Conservation (phyloP, 2,329 filamentous ascomycete genomes). For the Aureobasidium sp. region DNA sequence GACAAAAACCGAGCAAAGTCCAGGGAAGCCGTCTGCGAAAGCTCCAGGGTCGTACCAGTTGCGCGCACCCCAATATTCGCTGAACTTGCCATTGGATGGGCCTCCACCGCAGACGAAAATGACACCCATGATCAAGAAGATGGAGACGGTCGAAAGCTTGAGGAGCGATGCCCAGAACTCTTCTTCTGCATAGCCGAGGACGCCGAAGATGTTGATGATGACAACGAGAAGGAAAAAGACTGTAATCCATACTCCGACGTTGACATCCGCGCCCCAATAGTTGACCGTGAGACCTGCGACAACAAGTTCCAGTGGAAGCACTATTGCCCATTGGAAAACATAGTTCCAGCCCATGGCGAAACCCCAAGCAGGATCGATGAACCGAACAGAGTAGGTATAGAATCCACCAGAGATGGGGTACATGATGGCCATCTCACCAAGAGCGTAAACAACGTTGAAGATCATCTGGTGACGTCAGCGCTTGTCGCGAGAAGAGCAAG, state of each 20-base stretch:
- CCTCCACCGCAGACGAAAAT: slow-evolving; percentile 76
- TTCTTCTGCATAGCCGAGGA: slow-evolving; percentile 85
- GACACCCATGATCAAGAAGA: slow-evolving; percentile 82
- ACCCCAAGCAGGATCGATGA: slow-evolving; percentile 76
- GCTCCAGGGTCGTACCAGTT: slow-evolving; percentile 76
- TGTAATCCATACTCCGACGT: slow-evolving; percentile 70
- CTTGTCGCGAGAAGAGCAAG: too few species aligned
- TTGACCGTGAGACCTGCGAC: slow-evolving; percentile 77
- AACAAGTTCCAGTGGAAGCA: slow-evolving; percentile 79
- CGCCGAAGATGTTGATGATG: slow-evolving; percentile 77
- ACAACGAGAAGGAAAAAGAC: slow-evolving; percentile 76
- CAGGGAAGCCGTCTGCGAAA: slow-evolving; percentile 76
- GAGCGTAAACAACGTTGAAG: slow-evolving; percentile 83
- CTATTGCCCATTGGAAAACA: slow-evolving; percentile 77
- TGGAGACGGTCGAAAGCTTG: slow-evolving; percentile 79
- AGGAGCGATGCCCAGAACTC: slow-evolving; percentile 83
- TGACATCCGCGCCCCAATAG: slow-evolving; percentile 59
- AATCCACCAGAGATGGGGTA: slow-evolving; percentile 92
- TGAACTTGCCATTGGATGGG: slow-evolving; percentile 32
- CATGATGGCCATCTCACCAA: slow-evolving; percentile 87
- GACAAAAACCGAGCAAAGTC: slow-evolving; percentile 69
- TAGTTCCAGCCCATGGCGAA: slow-evolving; percentile 48
- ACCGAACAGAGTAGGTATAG: slow-evolving; percentile 86
- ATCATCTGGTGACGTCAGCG: slow-evolving; percentile 53
- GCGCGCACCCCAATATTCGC: slow-evolving; percentile 43